These are phyloP conservation scores for Blastosporella zonata DNA, from an alignment of 1,284 basidiomycete genomes.

Conservation along the genomic window DNA sequence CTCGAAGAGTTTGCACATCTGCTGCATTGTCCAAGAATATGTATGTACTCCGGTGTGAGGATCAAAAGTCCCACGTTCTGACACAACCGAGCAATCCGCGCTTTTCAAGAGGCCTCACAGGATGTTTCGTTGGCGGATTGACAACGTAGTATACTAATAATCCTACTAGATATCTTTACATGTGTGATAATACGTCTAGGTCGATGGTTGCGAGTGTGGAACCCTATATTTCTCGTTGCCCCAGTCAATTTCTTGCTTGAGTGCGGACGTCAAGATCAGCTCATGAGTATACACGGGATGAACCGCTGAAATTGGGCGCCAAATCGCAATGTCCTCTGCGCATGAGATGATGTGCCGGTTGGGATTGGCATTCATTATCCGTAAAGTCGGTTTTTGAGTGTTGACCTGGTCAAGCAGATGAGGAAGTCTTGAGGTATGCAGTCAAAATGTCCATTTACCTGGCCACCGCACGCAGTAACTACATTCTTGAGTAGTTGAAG, in stretches of 20 bases:
- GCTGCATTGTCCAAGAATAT: too few species aligned
- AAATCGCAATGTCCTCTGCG: constrained; percentile 54
- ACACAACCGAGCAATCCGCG: too few species aligned
- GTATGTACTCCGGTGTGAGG: too few species aligned
- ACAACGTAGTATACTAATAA: too few species aligned
- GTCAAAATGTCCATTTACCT: constrained; percentile 39
- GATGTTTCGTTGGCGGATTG: too few species aligned
- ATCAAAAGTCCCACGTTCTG: too few species aligned
- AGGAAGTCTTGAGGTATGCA: background rate
- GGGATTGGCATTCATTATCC: constrained; percentile 48
- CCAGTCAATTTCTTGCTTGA: constrained; percentile 68
- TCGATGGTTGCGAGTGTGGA: constrained; percentile 16
- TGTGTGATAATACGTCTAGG: too few species aligned
- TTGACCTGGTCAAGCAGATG: constrained; percentile 32
- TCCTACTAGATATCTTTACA: too few species aligned
- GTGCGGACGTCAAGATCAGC: constrained; percentile 57
- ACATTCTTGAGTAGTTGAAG: constrained; percentile 62
- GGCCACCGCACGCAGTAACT: constrained; percentile 63
- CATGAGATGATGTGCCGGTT: constrained; percentile 63
- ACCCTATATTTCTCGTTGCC: constrained; percentile 39
- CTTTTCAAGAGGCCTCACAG: too few species aligned
- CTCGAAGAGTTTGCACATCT: too few species aligned
- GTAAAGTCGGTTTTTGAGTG: constrained; percentile 50
- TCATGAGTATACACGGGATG: constrained; percentile 66
- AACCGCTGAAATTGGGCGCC: constrained; percentile 52